A percentile compares a stretch with the other conserved stretches of the same genome.
phyloP scores from a whole-genome alignment of 768 basidiomycete genomes.

The Leccinum disarticulatum region DNA sequence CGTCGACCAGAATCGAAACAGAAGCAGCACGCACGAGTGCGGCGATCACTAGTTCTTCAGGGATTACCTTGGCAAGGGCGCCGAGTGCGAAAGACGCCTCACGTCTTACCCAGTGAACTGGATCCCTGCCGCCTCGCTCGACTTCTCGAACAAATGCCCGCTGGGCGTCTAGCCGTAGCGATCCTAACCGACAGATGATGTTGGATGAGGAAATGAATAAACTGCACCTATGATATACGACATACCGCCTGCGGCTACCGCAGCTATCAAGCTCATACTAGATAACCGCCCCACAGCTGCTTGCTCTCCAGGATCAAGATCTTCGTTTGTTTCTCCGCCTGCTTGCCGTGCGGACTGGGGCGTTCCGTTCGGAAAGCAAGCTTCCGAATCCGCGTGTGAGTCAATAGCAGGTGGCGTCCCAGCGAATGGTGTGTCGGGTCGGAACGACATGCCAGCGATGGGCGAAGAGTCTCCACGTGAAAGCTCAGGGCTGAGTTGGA shows the following conservation, averaged over 20 bases:
- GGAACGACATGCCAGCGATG: slow-evolving; percentile 14
- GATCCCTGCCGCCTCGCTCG: slow-evolving; percentile 61
- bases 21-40: slow-evolving; percentile 52
- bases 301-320: slow-evolving; percentile 54
- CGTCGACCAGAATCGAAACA: neutral
- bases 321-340: slow-evolving; percentile 38
- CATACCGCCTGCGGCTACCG: slow-evolving; percentile 77
- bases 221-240: slow-evolving; percentile 15
- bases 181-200: slow-evolving; percentile 39
- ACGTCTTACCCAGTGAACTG: slow-evolving; percentile 75
- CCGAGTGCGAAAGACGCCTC: slow-evolving; percentile 90
- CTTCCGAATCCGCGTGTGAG: slow-evolving; percentile 10
- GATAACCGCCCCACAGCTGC: slow-evolving; percentile 83
- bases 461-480: slow-evolving; percentile 15
- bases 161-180: slow-evolving; percentile 54
- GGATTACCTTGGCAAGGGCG: slow-evolving; percentile 83
- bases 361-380: slow-evolving; percentile 11
- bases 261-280: slow-evolving; percentile 92
- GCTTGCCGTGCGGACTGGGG: slow-evolving; percentile 17
- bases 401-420: slow-evolving; percentile 8
- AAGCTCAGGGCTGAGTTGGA: slow-evolving; percentile 19
- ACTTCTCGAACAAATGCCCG: slow-evolving; percentile 73
- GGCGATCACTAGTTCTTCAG: slow-evolving; percentile 64
- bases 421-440: slow-evolving; percentile 13
- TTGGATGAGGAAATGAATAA: slow-evolving; percentile 7